These are phyloP conservation scores for Geoglossum cookeanum DNA, from an alignment of 2,329 filamentous ascomycete species.

Conservation along the genomic window DNA sequence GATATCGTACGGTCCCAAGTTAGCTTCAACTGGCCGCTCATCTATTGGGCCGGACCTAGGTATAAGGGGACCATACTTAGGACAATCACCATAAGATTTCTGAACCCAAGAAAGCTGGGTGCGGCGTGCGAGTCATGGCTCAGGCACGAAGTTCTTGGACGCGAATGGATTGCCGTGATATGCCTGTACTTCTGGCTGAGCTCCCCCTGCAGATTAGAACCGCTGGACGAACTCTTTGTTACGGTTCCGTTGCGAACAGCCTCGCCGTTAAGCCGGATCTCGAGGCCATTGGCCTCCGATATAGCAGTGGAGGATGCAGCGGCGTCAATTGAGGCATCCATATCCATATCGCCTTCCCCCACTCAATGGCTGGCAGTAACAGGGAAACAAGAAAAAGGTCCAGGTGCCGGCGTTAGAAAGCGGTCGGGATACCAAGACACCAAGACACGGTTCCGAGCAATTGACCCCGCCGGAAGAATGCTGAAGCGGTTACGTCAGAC, in stretches of 20 bases:
- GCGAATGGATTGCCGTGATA: constrained; percentile 67
- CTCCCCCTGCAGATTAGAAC: neutral
- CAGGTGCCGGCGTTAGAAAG: no score
- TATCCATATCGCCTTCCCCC: neutral
- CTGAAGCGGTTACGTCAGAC: no score
- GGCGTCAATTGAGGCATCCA: neutral
- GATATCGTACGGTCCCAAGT: neutral
- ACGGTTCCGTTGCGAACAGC: neutral
- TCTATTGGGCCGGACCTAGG: neutral
- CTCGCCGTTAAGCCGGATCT: neutral
- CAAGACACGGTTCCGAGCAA: no score
- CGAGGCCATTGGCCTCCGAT: neutral
- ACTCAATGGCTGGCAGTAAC: no score
- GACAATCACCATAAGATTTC: constrained; percentile 91
- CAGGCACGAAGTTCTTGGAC: constrained; percentile 54
- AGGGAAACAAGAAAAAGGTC: no score
- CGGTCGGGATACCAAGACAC: no score
- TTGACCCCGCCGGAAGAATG: no score
- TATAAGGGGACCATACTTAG: constrained; percentile 38
- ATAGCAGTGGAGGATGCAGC: neutral
- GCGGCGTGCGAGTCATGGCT: constrained; percentile 59
- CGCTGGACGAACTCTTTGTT: neutral
- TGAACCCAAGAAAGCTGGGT: constrained; percentile 81
- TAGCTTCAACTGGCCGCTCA: neutral
- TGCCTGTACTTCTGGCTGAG: constrained; percentile 64